Base-by-base conservation (phyloP, 495 filamentous ascomycete genomes). In the Bacidia gigantensis region DNA sequence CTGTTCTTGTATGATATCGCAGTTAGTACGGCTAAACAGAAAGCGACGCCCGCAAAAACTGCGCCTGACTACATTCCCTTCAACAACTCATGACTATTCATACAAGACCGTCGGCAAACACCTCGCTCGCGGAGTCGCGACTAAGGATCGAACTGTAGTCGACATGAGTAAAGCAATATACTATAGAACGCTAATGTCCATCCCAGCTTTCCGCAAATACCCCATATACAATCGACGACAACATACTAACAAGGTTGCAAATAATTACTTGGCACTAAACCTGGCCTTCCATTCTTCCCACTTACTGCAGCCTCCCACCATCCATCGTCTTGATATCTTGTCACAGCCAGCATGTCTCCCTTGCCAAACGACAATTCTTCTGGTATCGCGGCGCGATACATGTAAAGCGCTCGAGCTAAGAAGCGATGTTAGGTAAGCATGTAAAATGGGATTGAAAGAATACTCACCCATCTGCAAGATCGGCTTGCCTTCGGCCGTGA, bases 301-400 rank as follows among this genome's bases (percentile, higher is more conserved):
- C 87, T 85, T 49, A 95, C 78, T 68, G 96, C 89, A 12, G 93
- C 92, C 72, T 97, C 92, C 93, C 93, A 99, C 93, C 93, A 99
- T 11, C 93, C 93, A 62, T 99, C 93, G 67, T 99, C 93, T 64
- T 99, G 93, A 53, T 89, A 79, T 56, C 87, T 75, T 29, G 94
- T 68, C n/a, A 99, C 80, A 0, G 90, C 87, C 7, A 99, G 70
- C 47, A 86, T 73, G 62, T 99, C 93, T 46, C 93, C 93, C 68
- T 97, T 97, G 11, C 77, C 75, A 60, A 99, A 99, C 17, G 84
- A 83, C 26, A 99, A 72, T 65, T 99, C 93, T 60, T 95, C 92
- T 0, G 90, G 85, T 52, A 99, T 99, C 14, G 86, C 89, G 0
- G 92, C 86, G 59, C 82, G 80, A 68, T 99, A 99, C 71, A 84